These are phyloP conservation scores for Cucurbitaria berberidis DNA, from an alignment of 2,329 filamentous ascomycete species.

Conservation along the genomic window DNA sequence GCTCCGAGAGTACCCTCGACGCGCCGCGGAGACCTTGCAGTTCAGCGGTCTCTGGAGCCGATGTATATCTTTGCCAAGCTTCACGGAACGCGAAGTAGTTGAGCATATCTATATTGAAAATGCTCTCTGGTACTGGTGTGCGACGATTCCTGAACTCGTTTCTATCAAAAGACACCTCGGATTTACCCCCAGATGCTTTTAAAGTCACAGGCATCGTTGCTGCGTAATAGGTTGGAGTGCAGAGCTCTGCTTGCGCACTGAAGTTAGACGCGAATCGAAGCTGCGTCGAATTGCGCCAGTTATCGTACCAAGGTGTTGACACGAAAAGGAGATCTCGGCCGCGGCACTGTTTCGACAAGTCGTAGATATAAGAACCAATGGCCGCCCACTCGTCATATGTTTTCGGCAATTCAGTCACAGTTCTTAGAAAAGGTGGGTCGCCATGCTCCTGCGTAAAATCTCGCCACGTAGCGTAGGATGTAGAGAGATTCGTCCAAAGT, in stretches of 20 bases:
- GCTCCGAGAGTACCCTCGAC: slow-evolving; percentile 7
- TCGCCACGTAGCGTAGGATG: slow-evolving; percentile 1
- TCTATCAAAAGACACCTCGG: no score
- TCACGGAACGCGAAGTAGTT: no score
- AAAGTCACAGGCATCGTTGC: slow-evolving; percentile 11
- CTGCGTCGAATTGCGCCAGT: neutral
- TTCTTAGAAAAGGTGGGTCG: neutral
- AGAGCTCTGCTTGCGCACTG: slow-evolving; percentile 11
- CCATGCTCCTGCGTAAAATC: neutral
- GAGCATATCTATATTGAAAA: no score
- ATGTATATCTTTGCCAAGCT: slow-evolving; percentile 11
- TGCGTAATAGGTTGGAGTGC: slow-evolving; percentile 12
- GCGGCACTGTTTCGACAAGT: neutral
- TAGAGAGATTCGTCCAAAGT: slow-evolving; percentile 7
- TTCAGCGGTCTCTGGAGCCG: neutral
- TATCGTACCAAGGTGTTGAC: slow-evolving; percentile 8
- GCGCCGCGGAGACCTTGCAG: slow-evolving; percentile 2
- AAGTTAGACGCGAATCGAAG: slow-evolving; percentile 5
- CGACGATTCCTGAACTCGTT: slow-evolving; percentile 5
- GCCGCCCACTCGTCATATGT: neutral
- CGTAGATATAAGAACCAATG: no score
- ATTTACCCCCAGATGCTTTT: no score
- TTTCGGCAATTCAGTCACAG: neutral
- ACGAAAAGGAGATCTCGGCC: slow-evolving; percentile 1
- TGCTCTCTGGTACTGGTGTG: no score